These are phyloP conservation scores for Arxiozyma heterogenica DNA, from an alignment of 1,139 yeast species.

Conservation along the genomic window DNA sequence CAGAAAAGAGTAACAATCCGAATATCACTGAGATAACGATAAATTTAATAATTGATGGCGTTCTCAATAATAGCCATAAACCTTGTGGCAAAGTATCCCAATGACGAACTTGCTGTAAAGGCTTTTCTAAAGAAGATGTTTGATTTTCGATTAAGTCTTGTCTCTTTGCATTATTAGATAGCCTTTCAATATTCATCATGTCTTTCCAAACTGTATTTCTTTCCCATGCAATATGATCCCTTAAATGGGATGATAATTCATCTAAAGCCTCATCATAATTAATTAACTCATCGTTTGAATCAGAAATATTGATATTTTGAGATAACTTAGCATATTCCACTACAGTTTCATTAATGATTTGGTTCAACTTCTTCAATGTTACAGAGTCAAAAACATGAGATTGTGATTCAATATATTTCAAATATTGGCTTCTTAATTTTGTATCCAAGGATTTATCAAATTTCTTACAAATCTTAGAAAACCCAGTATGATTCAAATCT, in stretches of 20 bases:
- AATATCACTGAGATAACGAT: conserved; percentile 3
- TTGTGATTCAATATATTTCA: conserved; percentile 33
- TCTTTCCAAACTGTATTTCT: conserved; percentile 96
- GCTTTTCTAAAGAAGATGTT: background rate
- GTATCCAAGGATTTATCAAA: conserved; percentile 76
- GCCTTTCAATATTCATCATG: conserved; percentile 81
- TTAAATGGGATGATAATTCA: conserved; percentile 63
- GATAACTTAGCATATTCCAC: conserved; percentile 39
- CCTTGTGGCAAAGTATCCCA: conserved; percentile 1
- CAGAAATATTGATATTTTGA: conserved; percentile 13
- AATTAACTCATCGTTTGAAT: conserved; percentile 4
- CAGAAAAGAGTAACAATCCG: conserved; percentile 1
- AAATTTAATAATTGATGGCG: conserved; percentile 4
- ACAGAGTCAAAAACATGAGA: conserved; percentile 40
- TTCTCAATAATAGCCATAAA: background rate
- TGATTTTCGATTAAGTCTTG: conserved; percentile 12
- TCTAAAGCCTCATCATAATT: conserved; percentile 39
- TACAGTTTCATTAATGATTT: conserved; percentile 34
- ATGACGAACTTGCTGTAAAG: background rate
- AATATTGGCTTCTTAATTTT: conserved; percentile 45
- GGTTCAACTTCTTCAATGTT: conserved; percentile 40
- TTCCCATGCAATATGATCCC: conserved; percentile 95
- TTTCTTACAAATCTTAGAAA: conserved; percentile 79
- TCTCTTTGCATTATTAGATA: conserved; percentile 45
- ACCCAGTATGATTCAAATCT: conserved; percentile 80